Base-by-base conservation (phyloP, 176 grass and related monocot species). In the Tillandsia fasciculata region DNA sequence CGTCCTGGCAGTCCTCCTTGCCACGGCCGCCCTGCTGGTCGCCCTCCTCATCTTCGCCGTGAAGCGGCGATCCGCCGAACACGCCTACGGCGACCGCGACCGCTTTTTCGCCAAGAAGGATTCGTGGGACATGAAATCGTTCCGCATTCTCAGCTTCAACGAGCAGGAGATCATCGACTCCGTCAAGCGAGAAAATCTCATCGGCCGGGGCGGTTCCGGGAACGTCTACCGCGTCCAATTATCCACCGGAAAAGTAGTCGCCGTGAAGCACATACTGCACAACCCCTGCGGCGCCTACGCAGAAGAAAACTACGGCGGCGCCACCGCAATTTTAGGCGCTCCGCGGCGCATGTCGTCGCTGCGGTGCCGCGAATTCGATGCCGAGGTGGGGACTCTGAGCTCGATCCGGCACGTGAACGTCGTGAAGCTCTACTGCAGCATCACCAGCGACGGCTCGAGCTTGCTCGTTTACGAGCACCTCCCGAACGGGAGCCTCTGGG, bases 391-490 rank as follows among this genome's bases (percentile, higher is more conserved):
- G 4, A 96, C 92, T 15, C 77, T 91, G 54, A 96, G 92, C 79
- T 71, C 83, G 1, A 89, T 96, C 53, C 85, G 88, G 0, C 92
- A 96, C 70, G 81, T 96, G 14, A 96, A 96, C 81, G 88, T 96
- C 49, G 93, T 96, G 52, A 92, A 96, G 73, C 88, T 96, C 2
- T 79, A 92, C 51, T 92, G 93, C 76, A 89, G 93, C 83, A 85
- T 96, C 71, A 89, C 89, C 17, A 85, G 93, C 69, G 74, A 78
- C 2, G 84, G 80, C 3, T 83, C 88, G 15, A 89, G 81, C 77
- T 73, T 96, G 52, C 86, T 96, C 50, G 93, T 96, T n/a, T 96
- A 92, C 68, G 93, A 96, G 84, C 76, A 89, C 79, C 89, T 96
- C 8, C 93, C 93, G 1, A 96, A 96, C 52, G 93, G 93, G 13